These are phyloP conservation scores for Bipolaris cookei DNA, from an alignment of 2,329 filamentous ascomycete genomes.

Conservation along the genomic window DNA sequence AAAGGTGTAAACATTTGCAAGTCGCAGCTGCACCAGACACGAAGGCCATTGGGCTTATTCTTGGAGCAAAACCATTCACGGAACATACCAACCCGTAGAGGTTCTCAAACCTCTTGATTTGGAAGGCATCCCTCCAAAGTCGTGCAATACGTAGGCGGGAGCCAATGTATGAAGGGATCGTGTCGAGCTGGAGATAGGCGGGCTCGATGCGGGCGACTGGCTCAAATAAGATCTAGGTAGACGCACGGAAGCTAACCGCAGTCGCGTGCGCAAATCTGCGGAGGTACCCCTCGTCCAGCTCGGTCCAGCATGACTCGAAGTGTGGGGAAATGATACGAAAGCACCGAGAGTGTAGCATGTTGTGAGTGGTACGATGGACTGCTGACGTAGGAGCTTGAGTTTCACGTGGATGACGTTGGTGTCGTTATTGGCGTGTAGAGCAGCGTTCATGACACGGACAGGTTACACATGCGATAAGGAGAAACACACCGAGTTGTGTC, in stretches of 20 bases:
- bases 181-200: slow-evolving; percentile 10
- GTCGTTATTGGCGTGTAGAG: neutral
- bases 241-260: slow-evolving; percentile 11
- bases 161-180: slow-evolving; percentile 7
- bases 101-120: slow-evolving; percentile 54
- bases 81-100: slow-evolving; percentile 52
- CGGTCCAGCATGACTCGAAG: slow-evolving; percentile 2
- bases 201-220: slow-evolving; percentile 16
- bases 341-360: neutral
- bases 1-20: neutral
- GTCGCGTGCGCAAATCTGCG: slow-evolving; percentile 9
- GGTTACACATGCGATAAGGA: neutral
- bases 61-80: neutral
- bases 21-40: neutral
- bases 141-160: slow-evolving; percentile 5
- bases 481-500: neutral
- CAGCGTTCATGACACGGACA: neutral
- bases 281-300: neutral
- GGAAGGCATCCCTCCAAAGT: slow-evolving; percentile 40
- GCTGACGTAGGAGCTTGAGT: neutral
- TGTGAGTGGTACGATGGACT: neutral
- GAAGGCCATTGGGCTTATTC: neutral
- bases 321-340: slow-evolving; percentile 3
- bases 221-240: slow-evolving; percentile 8
- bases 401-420: slow-evolving; percentile 3